Conservation (phyloP, 140 eudicot species). For the Stevia rebaudiana region DNA sequence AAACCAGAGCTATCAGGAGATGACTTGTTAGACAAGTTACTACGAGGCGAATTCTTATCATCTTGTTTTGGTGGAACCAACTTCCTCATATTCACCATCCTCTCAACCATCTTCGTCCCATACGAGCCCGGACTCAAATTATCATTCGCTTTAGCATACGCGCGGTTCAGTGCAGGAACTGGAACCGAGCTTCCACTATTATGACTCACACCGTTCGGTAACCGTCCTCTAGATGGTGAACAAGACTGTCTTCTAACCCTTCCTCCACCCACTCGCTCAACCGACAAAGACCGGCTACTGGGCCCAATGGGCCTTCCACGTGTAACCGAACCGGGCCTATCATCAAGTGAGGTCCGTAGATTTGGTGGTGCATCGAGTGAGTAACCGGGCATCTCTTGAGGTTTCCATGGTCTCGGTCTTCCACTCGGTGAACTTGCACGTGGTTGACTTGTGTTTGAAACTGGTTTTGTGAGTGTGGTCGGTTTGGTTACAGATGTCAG, state of each 20-base stretch:
- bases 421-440: constrained; percentile 72
- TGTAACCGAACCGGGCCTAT: constrained; percentile 69
- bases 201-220: constrained; percentile 57
- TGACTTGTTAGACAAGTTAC: constrained; percentile 81
- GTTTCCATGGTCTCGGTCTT: constrained; percentile 84
- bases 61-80: constrained; percentile 79
- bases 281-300: constrained; percentile 64
- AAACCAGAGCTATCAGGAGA: constrained; percentile 92
- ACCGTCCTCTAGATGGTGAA: constrained; percentile 91
- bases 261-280: constrained; percentile 70
- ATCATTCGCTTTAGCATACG: constrained; percentile 78
- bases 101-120: constrained; percentile 93
- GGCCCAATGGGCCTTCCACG: constrained; percentile 86
- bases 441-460: constrained; percentile 33
- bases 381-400: constrained; percentile 95
- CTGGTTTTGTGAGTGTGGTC: constrained; percentile 36
- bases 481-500: constrained; percentile 35
- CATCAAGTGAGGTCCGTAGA: constrained; percentile 68
- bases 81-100: constrained; percentile 87
- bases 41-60: constrained; percentile 71
- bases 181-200: constrained; percentile 91
- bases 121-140: constrained; percentile 66
- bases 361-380: constrained; percentile 88
- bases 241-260: constrained; percentile 86
- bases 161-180: constrained; percentile 74